Evolutionary conservation across 2,329 filamentous ascomycete genomes (phyloP).

Genomic region (Aspergillus fructus): DNA sequence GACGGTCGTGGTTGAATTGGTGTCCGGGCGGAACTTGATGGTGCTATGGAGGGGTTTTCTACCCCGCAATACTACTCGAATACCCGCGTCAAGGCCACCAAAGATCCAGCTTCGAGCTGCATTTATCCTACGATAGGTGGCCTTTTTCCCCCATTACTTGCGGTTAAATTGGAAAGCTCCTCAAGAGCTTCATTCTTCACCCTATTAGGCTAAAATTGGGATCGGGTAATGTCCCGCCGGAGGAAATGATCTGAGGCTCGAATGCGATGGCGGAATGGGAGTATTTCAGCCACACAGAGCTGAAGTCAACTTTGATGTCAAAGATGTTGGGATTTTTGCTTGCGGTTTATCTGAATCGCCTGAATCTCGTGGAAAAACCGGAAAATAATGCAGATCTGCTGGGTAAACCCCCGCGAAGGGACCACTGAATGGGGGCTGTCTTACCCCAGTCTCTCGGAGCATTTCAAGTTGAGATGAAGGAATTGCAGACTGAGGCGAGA

Average conservation of each 20-base stretch:
- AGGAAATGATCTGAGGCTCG: not conserved
- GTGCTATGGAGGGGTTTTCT: conserved; percentile 2
- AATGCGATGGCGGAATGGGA: not conserved
- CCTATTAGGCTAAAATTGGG: conserved; percentile 7
- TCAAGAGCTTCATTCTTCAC: not conserved
- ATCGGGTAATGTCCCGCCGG: not conserved
- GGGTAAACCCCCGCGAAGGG: no score
- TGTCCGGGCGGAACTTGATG: not conserved
- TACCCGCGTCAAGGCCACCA: not conserved
- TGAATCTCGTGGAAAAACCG: no score
- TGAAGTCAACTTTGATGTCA: not conserved
- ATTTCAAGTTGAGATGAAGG: no score
- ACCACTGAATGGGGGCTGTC: no score
- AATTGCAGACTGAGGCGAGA: no score
- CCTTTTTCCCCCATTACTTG: not conserved
- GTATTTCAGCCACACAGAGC: not conserved
- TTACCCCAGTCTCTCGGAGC: not conserved
- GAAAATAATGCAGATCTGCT: no score
- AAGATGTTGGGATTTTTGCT: not conserved
- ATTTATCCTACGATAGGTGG: conserved; percentile 6
- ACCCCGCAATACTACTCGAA: conserved; percentile 4
- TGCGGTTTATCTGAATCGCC: not conserved
- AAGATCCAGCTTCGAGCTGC: not conserved
- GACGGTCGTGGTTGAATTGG: not conserved
- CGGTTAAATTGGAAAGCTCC: conserved; percentile 7